Base-by-base conservation (phyloP, 805 yeast species). In the Kodamaea laetipori region DNA sequence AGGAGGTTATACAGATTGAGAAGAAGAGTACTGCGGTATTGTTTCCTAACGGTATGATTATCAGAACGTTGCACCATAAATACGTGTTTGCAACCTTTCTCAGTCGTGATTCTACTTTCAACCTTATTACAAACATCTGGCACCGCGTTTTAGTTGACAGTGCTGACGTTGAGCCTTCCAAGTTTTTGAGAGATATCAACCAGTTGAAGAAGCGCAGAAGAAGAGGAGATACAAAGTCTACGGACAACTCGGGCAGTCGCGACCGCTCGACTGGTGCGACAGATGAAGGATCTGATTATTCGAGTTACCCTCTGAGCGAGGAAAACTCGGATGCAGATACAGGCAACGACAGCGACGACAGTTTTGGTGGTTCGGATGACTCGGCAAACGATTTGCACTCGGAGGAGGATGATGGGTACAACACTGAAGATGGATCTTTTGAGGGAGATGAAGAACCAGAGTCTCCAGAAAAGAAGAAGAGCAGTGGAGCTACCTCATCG, bases 81-180 rank as follows among this genome's bases (percentile, higher is more conserved):
- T 86, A 89, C 54, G 80, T 80, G 13, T 90, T 92, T 71, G 97
- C 96, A 10, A 87, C 95, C 43, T 90, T 92, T 57, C 69, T 88
- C 5, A 79, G 92, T 1, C 75, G 97, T 44, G 97, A 92, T 59
- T 63, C 81, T 6, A 84, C 95, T 0, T 78, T 78, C 52, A 84
- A 82, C 35, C 76, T 89, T 44, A 70, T 94, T 51, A 80, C 77
- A 49, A 73, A 81, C 4, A 70, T 85, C 9, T 87, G 95, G 95
- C 77, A 81, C 45, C 66, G 69, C 39, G 67, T 66, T 1, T 56
- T 71, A 5, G 54, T 57, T 47, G 59, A 57, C 11, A 53, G 50
- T 30, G 44, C 54, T 17, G 45, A 47, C n/a, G 44, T 19, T 10
- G 44, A 51, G 8, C 43, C 40, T n/a, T n/a, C 37, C 26, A 46